Percentiles rank a stretch among this genome's conserved stretches.
Conservation (phyloP, 108 stramenopile genomes). For the Skeletonema tropicum region DNA sequence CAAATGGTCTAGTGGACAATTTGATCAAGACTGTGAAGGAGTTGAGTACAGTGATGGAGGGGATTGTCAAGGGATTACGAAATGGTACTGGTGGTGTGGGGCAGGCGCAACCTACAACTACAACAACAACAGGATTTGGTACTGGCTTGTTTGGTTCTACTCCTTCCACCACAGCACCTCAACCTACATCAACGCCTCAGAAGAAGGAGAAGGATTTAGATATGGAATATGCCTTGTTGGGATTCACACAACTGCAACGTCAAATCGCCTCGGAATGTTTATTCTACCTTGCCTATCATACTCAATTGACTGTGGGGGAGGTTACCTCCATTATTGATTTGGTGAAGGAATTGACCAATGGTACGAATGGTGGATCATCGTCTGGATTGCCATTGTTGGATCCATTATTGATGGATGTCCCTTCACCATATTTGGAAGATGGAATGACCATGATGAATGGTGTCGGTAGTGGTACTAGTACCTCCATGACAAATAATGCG, state of each 20-base stretch:
- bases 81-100: background rate
- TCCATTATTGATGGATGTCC: slow-evolving; percentile 68
- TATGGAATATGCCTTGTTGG: slow-evolving; percentile 54
- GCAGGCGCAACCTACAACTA: background rate
- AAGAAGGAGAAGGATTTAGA: slow-evolving; percentile 23
- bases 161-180: slow-evolving; percentile 5
- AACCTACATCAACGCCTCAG: background rate
- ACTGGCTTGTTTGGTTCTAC: slow-evolving; percentile 12
- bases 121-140: background rate
- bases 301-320: slow-evolving; percentile 67
- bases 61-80: slow-evolving; percentile 24
- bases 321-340: slow-evolving; percentile 66
- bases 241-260: slow-evolving; percentile 60
- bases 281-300: slow-evolving; percentile 80
- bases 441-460: slow-evolving; percentile 21
- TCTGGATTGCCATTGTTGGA: slow-evolving; percentile 54
- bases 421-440: slow-evolving; percentile 46
- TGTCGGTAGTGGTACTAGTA: background rate
- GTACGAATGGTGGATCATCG: background rate
- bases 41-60: slow-evolving; percentile 45
- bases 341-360: slow-evolving; percentile 66
- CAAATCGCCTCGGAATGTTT: slow-evolving; percentile 71
- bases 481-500: slow-evolving; percentile 9
- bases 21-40: slow-evolving; percentile 65
- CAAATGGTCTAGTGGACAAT: slow-evolving; percentile 52